Base-by-base conservation (phyloP, 805 yeast species). In the Saccharomycopsis fodiens region DNA sequence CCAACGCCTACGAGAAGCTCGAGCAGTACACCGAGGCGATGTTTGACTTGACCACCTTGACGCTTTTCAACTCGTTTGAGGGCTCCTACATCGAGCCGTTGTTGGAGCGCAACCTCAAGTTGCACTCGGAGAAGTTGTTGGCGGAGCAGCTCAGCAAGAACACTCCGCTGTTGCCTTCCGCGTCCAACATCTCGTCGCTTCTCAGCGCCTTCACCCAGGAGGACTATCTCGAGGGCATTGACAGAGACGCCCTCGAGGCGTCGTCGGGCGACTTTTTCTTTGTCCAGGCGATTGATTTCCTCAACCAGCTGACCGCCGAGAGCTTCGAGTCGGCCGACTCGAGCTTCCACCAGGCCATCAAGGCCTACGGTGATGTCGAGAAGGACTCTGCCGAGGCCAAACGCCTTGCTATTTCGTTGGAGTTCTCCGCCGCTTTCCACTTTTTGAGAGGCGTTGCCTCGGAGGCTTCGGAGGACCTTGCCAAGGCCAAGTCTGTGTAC, bases 31-130 rank as follows among this genome's bases (percentile, higher is more conserved):
- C 78, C 39, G 95, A 89, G 48, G 89, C 98, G 38, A 81, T 87
- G 77, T 79, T 82, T 64, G 98, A 93, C 66, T 75, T 85, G 63
- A 89, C 97, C 44, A 88, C 94, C 2, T 75, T 89, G 56, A 81
- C 95, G 41, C 76, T 93, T 49, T 77, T 79, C 61, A 93, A 93
- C 47, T 93, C 93, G 36, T 81, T 85, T 66, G 77, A 76, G 59
- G 85, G 85, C 61, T 79, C 80, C 58, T 72, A 85, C 20, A 74
- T 84, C 50, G 96, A 88, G 65, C 73, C 76, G 53, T 75, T 85
- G 52, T 76, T 93, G 59, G 97, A 93, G 69, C 79, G 95, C 63
- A 87, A 85, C 42, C 75, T 91, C 70, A 78, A 77, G 62, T 78
- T 80, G 59, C 87, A 79, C 61, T 81, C 96, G n/a, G 76, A 75